Evolutionary conservation across 345 rosid species (phyloP).

Genomic region (Orychophragmus violaceus): DNA sequence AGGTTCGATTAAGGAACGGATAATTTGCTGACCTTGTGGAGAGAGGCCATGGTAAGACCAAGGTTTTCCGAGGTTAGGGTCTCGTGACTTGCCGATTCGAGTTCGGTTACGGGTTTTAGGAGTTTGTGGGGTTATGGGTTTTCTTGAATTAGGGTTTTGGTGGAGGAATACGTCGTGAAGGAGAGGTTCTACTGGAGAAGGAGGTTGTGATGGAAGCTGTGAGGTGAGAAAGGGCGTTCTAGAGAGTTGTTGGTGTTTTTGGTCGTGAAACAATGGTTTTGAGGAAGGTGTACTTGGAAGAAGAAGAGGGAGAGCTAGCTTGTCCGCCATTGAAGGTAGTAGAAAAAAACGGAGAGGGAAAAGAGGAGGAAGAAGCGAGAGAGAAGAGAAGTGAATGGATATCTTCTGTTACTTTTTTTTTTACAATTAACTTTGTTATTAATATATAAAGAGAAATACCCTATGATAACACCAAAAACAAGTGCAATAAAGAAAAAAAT

Average conservation of each 20-base stretch:
- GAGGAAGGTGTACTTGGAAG: constrained; percentile 53
- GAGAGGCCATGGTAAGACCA: constrained; percentile 72
- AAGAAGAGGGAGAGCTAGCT: constrained; percentile 62
- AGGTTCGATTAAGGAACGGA: constrained; percentile 47
- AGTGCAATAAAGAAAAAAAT: too few relatives aligned
- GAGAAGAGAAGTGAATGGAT: constrained; percentile 18
- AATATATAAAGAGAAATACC: too few relatives aligned
- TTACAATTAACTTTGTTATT: too few relatives aligned
- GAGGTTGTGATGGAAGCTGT: constrained; percentile 17
- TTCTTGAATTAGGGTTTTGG: constrained; percentile 29
- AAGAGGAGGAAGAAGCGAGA: not conserved
- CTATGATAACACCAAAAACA: too few relatives aligned
- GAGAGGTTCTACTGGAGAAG: constrained; percentile 37
- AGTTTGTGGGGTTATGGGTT: constrained; percentile 17
- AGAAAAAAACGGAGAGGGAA: not conserved
- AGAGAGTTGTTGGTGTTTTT: constrained; percentile 20
- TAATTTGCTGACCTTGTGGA: constrained; percentile 52
- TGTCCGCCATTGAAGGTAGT: constrained; percentile 57
- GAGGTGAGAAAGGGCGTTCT: constrained; percentile 18
- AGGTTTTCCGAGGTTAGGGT: constrained; percentile 68
- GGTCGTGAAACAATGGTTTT: constrained; percentile 41
- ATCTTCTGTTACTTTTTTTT: not conserved
- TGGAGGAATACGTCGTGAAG: constrained; percentile 38
- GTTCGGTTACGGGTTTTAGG: constrained; percentile 38
- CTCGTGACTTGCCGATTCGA: constrained; percentile 58